Conservation (phyloP, 2,329 filamentous ascomycete genomes). For the Colletotrichum agaves region DNA sequence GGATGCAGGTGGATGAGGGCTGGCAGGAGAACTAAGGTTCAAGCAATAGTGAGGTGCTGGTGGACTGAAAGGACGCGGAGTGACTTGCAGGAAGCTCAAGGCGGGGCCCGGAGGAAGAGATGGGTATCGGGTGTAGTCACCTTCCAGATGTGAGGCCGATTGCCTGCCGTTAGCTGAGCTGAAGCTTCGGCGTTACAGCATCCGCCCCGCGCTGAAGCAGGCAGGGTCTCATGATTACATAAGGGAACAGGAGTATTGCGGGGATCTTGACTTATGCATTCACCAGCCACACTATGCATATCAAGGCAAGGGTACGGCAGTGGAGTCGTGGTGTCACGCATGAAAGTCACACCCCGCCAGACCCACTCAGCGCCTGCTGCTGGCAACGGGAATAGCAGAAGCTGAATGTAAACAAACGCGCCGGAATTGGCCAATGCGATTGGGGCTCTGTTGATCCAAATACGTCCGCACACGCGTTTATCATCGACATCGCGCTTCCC, state of each 20-base stretch:
- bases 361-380: conserved; percentile 35
- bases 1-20: conserved; percentile 1
- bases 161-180: background rate
- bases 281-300: no score
- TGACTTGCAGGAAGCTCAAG: conserved; percentile 22
- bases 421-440: conserved; percentile 23
- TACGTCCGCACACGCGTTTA: conserved; percentile 19
- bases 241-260: no score
- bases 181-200: conserved; percentile 27
- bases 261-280: no score
- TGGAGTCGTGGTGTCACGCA: no score
- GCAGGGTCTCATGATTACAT: conserved; percentile 8
- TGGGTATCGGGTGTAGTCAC: background rate
- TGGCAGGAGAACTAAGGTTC: conserved; percentile 14
- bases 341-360: conserved; percentile 34
- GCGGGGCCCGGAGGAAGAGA: conserved; percentile 2
- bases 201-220: conserved; percentile 21
- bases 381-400: conserved; percentile 33
- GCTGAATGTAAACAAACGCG: conserved; percentile 40
- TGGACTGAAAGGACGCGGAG: background rate
- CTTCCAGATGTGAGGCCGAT: conserved; percentile 4
- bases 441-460: conserved; percentile 18
- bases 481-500: conserved; percentile 1
- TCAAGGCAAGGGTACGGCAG: no score
- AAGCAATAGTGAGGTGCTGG: no score